Percentiles rank a stretch among this genome's conserved stretches.
These are phyloP conservation scores for Amoebophrya sp. DNA, from an alignment of 169 alveolate species.

Conservation along the genomic window DNA sequence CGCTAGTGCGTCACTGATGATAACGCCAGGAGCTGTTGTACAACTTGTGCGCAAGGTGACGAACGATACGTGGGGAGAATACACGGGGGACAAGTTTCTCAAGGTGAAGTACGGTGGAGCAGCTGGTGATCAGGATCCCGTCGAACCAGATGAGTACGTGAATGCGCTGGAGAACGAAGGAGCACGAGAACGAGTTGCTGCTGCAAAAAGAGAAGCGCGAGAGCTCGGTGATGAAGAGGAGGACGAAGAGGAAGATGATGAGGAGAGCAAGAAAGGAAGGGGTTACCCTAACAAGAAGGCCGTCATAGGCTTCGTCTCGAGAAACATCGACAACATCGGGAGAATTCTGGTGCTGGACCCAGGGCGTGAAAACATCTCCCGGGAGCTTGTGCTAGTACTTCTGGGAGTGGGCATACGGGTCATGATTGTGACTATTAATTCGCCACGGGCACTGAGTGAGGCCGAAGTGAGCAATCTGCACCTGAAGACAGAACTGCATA, in stretches of 20 bases:
- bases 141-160: no score
- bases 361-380: neutral
- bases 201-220: no score
- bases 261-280: no score
- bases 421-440: neutral
- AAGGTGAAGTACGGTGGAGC: no score
- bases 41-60: neutral
- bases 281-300: no score
- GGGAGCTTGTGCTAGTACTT: neutral
- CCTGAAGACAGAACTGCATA: neutral
- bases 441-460: neutral
- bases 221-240: no score
- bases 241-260: no score
- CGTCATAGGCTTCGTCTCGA: no score
- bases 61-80: neutral
- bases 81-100: neutral
- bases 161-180: no score
- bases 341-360: neutral
- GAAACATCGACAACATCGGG: neutral
- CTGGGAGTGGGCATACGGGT: neutral
- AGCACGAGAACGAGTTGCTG: neutral
- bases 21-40: neutral
- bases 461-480: neutral
- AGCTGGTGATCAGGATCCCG: no score
- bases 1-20: neutral